Base-by-base conservation (phyloP, 2,329 filamentous ascomycete species). In the Colletotrichum sp. region DNA sequence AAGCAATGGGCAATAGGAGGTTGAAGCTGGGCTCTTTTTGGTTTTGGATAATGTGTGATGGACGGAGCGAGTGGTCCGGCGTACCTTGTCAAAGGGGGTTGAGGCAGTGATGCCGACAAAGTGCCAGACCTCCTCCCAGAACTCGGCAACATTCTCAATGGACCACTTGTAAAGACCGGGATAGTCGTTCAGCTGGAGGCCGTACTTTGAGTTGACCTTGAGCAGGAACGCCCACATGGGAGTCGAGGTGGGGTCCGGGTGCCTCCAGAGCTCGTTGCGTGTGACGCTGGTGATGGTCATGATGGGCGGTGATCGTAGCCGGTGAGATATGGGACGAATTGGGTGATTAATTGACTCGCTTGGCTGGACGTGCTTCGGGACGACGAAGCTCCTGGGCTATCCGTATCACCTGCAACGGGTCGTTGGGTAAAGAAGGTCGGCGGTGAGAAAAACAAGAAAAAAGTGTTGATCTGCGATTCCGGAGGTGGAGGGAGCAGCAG, bases 121-220 rank as follows among this genome's bases (percentile, higher is more conserved):
- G 56, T 94, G 88, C 96, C 96, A 98, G 12, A 95, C 90, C 71
- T 96, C 93, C 66, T 90, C 92, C 96, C 96, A 98, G 83, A 98
- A 98, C 2, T 89, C 86, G 28, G 92, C 89, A 9, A 95, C 89
- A 79, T 96, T 89, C 9, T 93, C 90, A 77, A 97, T 90, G 78
- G 95, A 98, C 96, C 96, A 98, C 82, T 90, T 86, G 86, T 96
- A 94, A 10, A 98, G 89, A n/a, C 91, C 91, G 24, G 92, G 86
- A 81, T 98, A 98, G 77, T 88, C 91, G 21, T 88, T 82, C 62
- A 97, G 87, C 26, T 87, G 82, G 71, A 95, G 83, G 13, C 86
- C 84, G 81, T 96, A 91, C 80, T 93, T 94, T 76, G 90, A 82
- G 83, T 94, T 95, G 78, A 97, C 88, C 68, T 88, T 87, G 79